Base-by-base conservation (phyloP, 139 green algal genomes). In the Eudorina sp. region DNA sequence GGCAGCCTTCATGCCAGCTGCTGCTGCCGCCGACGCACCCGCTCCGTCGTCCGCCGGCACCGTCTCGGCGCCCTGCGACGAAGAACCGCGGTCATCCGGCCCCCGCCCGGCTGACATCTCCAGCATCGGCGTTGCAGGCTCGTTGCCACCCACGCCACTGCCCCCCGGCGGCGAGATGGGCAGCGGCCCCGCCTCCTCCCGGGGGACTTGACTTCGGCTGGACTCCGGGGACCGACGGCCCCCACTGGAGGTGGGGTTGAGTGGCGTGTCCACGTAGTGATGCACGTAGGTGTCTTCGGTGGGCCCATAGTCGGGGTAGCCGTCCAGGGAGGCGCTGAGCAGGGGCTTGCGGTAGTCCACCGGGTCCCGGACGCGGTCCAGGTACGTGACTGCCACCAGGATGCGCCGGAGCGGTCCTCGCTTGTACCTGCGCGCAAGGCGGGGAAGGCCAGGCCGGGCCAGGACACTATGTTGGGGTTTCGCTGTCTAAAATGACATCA, bases 391-490 rank as follows among this genome's bases (percentile, higher is more conserved):
- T 4, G 87, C 87, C 38, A 88, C 58, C 0, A 23, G 53, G 23
- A 91, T 8, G 0, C 87, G 53, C 21, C 58, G 79, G 16, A 78
- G 19, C 46, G 87, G 79, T 9, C 87, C 87, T 36, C 79, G 79
- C 79, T 88, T 87, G 80, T 89, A 90, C 36, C 83, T 85, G 82
- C 0, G 36, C 46, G 14, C 21, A 19, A 55, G 6, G 58, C 27
- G 13, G 34, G 66, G 34, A 45, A 18, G 51, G 51, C n/a, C n/a
- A n/a, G n/a, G n/a, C n/a, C n/a, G n/a, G n/a, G n/a, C n/a, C n/a
- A n/a, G n/a, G n/a, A n/a, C n/a, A n/a, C n/a, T n/a, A n/a, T n/a
- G n/a, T n/a, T n/a, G n/a, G n/a, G n/a, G n/a, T n/a, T n/a, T n/a
- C n/a, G n/a, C n/a, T n/a, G n/a, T n/a, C n/a, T n/a, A n/a, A n/a